These are phyloP conservation scores for Miscanthus sacchariflorus DNA, from an alignment of 202 grass and related monocot species.

Conservation along the genomic window DNA sequence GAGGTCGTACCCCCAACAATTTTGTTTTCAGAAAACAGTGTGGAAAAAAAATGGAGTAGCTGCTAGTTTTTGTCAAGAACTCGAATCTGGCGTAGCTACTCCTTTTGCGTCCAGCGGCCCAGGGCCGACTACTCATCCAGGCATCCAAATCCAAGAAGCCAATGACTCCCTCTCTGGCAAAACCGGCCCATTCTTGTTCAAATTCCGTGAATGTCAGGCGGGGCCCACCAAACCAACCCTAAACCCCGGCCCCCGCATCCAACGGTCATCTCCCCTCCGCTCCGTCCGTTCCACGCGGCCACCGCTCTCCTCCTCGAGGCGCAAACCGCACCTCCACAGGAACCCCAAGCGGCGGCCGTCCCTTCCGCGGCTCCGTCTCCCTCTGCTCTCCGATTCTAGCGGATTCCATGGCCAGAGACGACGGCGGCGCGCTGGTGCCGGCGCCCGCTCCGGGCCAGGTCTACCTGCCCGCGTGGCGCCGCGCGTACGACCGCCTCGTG, in stretches of 20 bases:
- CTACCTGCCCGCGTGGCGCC: slow-evolving; percentile 42
- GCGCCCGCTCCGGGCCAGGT: background rate
- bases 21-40: background rate
- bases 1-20: no score
- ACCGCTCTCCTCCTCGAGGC: background rate
- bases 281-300: background rate
- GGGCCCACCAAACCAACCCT: no score
- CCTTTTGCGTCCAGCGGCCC: no score
- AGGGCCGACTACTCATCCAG: no score
- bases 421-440: background rate
- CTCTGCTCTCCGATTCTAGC: background rate
- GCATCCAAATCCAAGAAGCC: no score
- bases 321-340: background rate
- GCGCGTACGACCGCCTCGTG: slow-evolving; percentile 38
- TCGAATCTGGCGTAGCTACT: no score
- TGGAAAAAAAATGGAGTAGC: background rate
- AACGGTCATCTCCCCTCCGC: background rate
- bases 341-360: background rate
- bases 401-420: slow-evolving; percentile 41
- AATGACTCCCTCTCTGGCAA: no score
- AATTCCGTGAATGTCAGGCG: no score
- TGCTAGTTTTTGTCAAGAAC: no score
- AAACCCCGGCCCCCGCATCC: no score
- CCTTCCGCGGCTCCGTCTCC: background rate
- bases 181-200: no score